Base-by-base conservation (phyloP, 805 yeast species). In the Zygoascus bituminiphila region DNA sequence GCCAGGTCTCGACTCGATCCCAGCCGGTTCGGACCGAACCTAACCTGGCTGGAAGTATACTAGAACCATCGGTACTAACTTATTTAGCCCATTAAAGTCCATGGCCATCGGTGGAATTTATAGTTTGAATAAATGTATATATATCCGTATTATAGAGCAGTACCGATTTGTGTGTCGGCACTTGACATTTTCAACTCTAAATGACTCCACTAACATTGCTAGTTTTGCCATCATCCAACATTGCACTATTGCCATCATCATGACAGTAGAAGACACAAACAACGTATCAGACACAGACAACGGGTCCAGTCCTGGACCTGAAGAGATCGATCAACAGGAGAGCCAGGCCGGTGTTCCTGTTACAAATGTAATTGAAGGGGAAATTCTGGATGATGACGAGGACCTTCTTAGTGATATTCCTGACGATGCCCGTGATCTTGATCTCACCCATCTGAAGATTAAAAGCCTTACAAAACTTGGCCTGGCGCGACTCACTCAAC, bases 401-500 rank as follows among this genome's bases (percentile, higher is more conserved):
- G 47, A 64, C 74, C 31, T 57, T 39, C 48, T 57, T 38, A 44
- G 49, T n/a, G 62, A 58, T 29, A 42, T 56, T 20, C 78, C 78
- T 0, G 68, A 70, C n/a, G 84, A 84, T 54, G 67, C 78, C 0
- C 81, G 50, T 38, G 73, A 72, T 25, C 67, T 86, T 31, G 88
- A 83, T 46, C 66, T 87, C 53, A 71, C 83, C 17, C 95, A 87
- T 60, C 66, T 83, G 61, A 84, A 84, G 64, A 78, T 87, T 37
- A 59, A 70, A 8, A 75, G 84, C 0, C 58, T 88, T 58, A 82
- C 78, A 47, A 86, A 75, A 51, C 68, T 87, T 54, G 70, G 76
- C 26, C 65, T 87, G 42, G 62, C 60, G 12, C 69, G 86, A 49
- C 86, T 88, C 62, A 60, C 62, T 1, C 64, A 76, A 24, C 67